A percentile compares a stretch with the other conserved stretches of the same genome.
These are phyloP conservation scores for Margaritispora aquatica DNA, from an alignment of 495 filamentous ascomycete genomes.

Conservation along the genomic window DNA sequence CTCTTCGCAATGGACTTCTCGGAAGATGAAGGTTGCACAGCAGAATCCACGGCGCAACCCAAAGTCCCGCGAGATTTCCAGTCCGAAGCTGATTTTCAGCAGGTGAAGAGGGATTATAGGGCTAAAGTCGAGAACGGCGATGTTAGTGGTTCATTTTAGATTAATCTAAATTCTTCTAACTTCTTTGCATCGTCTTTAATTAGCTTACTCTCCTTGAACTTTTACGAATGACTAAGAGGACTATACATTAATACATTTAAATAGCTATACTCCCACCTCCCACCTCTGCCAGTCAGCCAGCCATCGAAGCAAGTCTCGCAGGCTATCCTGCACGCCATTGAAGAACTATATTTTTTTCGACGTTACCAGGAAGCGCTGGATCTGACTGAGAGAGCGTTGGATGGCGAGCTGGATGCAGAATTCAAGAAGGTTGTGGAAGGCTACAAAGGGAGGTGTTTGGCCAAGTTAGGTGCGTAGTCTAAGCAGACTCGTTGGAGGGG, in stretches of 20 bases:
- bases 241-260: neutral
- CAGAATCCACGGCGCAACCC: neutral
- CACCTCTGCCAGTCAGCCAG: conserved; percentile 32
- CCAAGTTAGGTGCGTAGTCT: conserved; percentile 1
- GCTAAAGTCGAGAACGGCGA: conserved; percentile 22
- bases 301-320: conserved; percentile 29
- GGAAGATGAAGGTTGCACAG: conserved; percentile 11
- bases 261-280: neutral
- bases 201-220: neutral
- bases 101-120: conserved; percentile 14
- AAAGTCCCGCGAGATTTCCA: conserved; percentile 25
- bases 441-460: conserved; percentile 17
- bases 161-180: no score
- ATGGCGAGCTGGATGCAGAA: conserved; percentile 21
- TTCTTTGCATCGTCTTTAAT: no score
- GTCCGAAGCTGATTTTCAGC: conserved; percentile 21
- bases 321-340: conserved; percentile 44
- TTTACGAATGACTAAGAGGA: no score
- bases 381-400: conserved; percentile 28
- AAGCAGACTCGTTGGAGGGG: no score
- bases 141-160: conserved; percentile 13
- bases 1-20: conserved; percentile 23
- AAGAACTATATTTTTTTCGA: conserved; percentile 49
- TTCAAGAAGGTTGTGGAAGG: conserved; percentile 17
- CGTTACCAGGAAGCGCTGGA: conserved; percentile 37